Evolutionary conservation across 2,329 filamentous ascomycete genomes (phyloP), one percentile per base, ranked within the genome.

Genomic region (Huntiella savannae): DNA sequence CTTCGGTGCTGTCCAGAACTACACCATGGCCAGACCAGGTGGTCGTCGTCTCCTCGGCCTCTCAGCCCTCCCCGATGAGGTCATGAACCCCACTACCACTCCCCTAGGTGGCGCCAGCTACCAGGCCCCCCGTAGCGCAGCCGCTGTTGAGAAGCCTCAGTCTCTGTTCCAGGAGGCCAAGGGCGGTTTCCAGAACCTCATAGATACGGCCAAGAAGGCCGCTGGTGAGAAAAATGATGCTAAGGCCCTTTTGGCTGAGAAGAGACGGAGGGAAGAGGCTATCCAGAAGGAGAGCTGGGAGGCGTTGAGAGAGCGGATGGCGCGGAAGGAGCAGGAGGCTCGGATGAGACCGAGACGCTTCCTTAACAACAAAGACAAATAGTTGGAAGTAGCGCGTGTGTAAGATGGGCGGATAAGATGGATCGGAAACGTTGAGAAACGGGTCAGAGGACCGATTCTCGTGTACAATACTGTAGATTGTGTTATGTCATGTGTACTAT

Each of bases 31-130:
- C 40, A 63, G 59, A 55, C 61, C 61, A 37, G 28, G 54, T 10
- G 51, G 70, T 51, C 67, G 68, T 47, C 57, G 58, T 33, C 51
- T 55, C 48, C 52, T 62, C 28, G 58, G 56, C 33, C 59, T 71
- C 4, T 62, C 65, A 3, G 51, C 57, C 22, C 51, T 50, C 40
- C 49, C 50, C 34, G 16, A 44, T 12, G 16, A 40, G 37, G 8
- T 53, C 44, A 40, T 56, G 47, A 47, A 53, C n/a, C n/a, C 50
- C 11, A 28, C 40, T 15, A 33, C 15, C 33, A 22, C 42, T 28
- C 32, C 16, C 19, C 15, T 15, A 38, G 33, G 37, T 5, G 34
- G 22, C 16, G 16, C 46, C 15, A 54, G 50, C 4, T 68, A 62
- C 55, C 55, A 63, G 52, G 52, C 61, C 2, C 63, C 62, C 6